Conservation (phyloP, 1,284 basidiomycete species). For the Tilletia walkeri region DNA sequence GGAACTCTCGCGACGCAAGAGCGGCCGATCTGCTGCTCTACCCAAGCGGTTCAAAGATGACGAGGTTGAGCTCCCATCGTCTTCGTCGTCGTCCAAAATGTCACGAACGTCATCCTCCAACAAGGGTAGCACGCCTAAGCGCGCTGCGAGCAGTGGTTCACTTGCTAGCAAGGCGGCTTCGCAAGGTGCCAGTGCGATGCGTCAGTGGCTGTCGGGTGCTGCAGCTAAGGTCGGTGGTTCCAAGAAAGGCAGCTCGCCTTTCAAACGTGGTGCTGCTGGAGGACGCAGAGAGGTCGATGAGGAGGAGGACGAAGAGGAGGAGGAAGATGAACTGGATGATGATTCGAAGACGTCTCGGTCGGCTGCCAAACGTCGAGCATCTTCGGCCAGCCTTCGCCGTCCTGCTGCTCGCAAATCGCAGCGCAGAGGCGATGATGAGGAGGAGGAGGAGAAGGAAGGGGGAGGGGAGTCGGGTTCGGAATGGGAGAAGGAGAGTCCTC, state of each 20-base stretch:
- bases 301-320: too few relatives aligned
- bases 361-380: neutral
- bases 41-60: constrained; percentile 11
- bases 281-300: too few relatives aligned
- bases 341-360: neutral
- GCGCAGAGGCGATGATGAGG: neutral
- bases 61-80: neutral
- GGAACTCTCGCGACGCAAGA: neutral
- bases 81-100: neutral
- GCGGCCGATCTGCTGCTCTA: neutral
- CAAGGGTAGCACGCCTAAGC: neutral
- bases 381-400: too few relatives aligned
- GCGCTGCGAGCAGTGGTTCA: neutral
- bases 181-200: constrained; percentile 7
- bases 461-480: neutral
- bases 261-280: too few relatives aligned
- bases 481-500: constrained; percentile 6
- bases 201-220: constrained; percentile 8
- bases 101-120: neutral
- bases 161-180: neutral
- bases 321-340: too few relatives aligned
- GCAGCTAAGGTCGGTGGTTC: neutral
- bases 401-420: too few relatives aligned
- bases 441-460: neutral
- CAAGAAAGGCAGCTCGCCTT: too few relatives aligned